Evolutionary conservation across 2,329 filamentous ascomycete genomes (phyloP).

Genomic region (Cucurbitaria berberidis): DNA sequence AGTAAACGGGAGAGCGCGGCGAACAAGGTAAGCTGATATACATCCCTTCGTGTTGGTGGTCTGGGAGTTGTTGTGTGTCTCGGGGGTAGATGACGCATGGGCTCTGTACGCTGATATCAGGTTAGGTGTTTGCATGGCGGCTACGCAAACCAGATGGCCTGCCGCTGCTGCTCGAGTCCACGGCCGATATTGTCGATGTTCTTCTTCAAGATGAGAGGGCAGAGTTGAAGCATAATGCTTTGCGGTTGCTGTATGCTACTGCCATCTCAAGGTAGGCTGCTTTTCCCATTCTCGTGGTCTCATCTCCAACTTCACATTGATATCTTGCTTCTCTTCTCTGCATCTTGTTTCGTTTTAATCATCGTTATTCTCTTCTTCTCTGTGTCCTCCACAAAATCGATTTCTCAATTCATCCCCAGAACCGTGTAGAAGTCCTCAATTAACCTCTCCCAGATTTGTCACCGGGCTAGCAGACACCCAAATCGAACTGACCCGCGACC

Average conservation of each 20-base stretch:
- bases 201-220: constrained; percentile 66
- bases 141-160: constrained; percentile 49
- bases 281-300: background rate
- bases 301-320: background rate
- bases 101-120: constrained; percentile 27
- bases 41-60: background rate
- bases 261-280: constrained; percentile 70
- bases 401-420: background rate
- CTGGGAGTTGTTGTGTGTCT: background rate
- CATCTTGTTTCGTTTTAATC: background rate
- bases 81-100: background rate
- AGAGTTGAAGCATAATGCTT: constrained; percentile 61
- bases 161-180: constrained; percentile 80
- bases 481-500: constrained; percentile 38
- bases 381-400: background rate
- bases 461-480: constrained; percentile 77
- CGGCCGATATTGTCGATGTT: constrained; percentile 73
- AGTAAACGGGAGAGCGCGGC: constrained; percentile 47
- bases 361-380: background rate
- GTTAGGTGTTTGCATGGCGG: constrained; percentile 44
- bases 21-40: constrained; percentile 45
- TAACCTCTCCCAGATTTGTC: constrained; percentile 66
- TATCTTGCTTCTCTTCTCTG: background rate
- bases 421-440: background rate
- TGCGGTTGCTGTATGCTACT: constrained; percentile 73